A percentile compares a stretch with the other conserved stretches of the same genome.
Evolutionary conservation across 129 eudicot genomes (phyloP).

Genomic region (Flaveria linearis): DNA sequence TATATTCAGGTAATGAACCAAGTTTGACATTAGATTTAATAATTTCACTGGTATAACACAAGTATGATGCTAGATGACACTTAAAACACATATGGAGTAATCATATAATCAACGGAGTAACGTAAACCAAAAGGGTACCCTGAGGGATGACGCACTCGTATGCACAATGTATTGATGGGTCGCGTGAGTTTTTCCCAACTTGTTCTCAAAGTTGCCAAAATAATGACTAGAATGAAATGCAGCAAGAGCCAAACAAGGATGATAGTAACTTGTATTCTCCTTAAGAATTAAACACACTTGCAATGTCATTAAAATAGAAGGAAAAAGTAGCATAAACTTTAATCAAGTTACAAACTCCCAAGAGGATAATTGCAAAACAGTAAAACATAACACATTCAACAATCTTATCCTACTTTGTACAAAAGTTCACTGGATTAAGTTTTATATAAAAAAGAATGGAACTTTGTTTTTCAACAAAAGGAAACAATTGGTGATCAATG

Average conservation of each 20-base stretch:
- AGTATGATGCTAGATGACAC: no score
- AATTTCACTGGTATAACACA: no score
- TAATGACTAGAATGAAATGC: not conserved
- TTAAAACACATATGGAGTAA: no score
- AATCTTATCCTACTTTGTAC: slow-evolving; percentile 66
- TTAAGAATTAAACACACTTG: slow-evolving; percentile 23
- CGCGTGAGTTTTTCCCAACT: no score
- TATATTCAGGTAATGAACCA: no score
- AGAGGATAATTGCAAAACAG: slow-evolving; percentile 26
- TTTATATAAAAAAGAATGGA: slow-evolving; percentile 51
- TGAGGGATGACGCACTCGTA: no score
- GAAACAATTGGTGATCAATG: slow-evolving; percentile 25
- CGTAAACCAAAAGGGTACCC: no score
- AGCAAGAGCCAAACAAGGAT: not conserved
- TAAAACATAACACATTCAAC: slow-evolving; percentile 40
- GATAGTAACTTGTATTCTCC: not conserved
- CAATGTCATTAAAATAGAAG: slow-evolving; percentile 19
- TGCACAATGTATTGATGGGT: no score
- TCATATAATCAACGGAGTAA: no score
- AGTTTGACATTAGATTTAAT: no score
- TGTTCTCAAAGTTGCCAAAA: not conserved
- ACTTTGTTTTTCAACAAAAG: slow-evolving; percentile 23
- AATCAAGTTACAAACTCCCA: slow-evolving; percentile 16
- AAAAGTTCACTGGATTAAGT: slow-evolving; percentile 36
- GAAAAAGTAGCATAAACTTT: slow-evolving; percentile 18